A percentile compares a stretch with the other conserved stretches of the same genome.
Evolutionary conservation across 768 basidiomycete species (phyloP).

Genomic region (Hydnum rufescens): DNA sequence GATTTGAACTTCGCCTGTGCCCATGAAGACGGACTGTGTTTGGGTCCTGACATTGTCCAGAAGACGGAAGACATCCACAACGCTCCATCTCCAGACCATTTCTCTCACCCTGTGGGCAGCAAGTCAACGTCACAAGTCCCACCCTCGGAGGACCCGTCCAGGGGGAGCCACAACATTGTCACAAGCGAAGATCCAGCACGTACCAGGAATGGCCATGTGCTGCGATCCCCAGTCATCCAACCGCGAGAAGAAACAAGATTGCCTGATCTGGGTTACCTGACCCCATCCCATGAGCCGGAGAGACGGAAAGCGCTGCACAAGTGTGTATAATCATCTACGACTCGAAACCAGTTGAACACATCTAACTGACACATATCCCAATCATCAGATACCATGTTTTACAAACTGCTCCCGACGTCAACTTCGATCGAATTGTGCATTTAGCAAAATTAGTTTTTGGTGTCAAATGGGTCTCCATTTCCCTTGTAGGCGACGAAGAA

Average conservation of each 20-base stretch:
- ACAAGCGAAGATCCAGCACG: too few species aligned
- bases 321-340: conserved; percentile 21
- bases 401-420: conserved; percentile 66
- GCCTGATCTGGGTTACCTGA: conserved; percentile 24
- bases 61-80: too few species aligned
- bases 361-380: not conserved
- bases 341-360: not conserved
- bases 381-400: conserved; percentile 62
- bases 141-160: too few species aligned
- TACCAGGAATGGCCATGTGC: too few species aligned
- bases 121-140: too few species aligned
- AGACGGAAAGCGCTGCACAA: conserved; percentile 71
- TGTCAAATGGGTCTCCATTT: conserved; percentile 67
- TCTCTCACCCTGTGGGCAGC: too few species aligned
- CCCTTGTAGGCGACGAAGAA: conserved; percentile 64
- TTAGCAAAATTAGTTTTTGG: conserved; percentile 85
- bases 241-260: conserved; percentile 12
- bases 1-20: too few species aligned
- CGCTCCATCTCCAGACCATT: too few species aligned
- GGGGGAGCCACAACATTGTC: too few species aligned
- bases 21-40: too few species aligned
- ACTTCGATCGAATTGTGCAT: conserved; percentile 88
- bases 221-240: not conserved
- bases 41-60: too few species aligned
- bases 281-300: conserved; percentile 68